Conservation (phyloP, 108 stramenopile species). For the Epithemia pelagica region DNA sequence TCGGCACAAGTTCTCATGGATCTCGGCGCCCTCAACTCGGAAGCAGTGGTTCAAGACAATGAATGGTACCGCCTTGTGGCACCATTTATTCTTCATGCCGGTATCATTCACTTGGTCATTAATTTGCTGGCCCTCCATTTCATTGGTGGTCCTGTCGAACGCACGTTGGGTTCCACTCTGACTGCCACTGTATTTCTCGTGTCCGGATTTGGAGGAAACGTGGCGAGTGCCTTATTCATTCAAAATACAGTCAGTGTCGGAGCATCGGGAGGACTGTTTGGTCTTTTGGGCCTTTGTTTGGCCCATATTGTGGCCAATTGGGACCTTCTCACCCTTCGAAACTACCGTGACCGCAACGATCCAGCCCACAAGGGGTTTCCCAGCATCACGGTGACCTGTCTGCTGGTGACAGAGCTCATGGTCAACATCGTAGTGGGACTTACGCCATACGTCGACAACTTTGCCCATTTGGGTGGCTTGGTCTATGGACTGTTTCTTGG, state of each 20-base stretch:
- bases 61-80: constrained; percentile 85
- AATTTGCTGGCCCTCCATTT: constrained; percentile 88
- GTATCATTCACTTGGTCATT: constrained; percentile 88
- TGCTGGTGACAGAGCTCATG: constrained; percentile 70
- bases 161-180: constrained; percentile 66
- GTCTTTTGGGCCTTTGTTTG: constrained; percentile 80
- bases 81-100: constrained; percentile 92
- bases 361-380: constrained; percentile 8
- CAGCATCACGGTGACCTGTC: constrained; percentile 33
- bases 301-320: constrained; percentile 90
- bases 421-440: constrained; percentile 78
- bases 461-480: constrained; percentile 74
- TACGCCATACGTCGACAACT: constrained; percentile 88
- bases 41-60: constrained; percentile 75
- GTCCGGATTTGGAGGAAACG: constrained; percentile 82
- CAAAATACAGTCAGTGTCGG: constrained; percentile 90
- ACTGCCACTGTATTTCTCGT: constrained; percentile 71
- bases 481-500: constrained; percentile 77
- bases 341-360: constrained; percentile 35
- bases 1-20: constrained; percentile 71
- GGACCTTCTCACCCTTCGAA: constrained; percentile 65
- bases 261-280: constrained; percentile 90
- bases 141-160: constrained; percentile 86
- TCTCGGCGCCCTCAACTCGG: constrained; percentile 79
- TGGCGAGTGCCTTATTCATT: constrained; percentile 83